Conservation (phyloP, 2,329 filamentous ascomycete genomes). For the Microcyclospora pomicola region DNA sequence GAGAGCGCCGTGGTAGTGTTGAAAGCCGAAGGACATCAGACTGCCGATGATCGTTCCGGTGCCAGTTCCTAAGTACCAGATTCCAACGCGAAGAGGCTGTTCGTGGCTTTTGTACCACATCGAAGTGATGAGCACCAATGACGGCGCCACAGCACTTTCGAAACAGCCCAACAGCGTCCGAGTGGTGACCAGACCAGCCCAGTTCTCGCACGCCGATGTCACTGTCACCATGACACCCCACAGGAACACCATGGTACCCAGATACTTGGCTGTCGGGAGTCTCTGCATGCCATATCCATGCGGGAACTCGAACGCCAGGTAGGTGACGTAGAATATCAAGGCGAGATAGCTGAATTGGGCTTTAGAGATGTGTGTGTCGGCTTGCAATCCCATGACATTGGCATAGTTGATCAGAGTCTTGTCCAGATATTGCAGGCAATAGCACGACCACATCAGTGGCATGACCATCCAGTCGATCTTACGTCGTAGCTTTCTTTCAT, state of each 20-base stretch:
- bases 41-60: constrained; percentile 44
- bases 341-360: constrained; percentile 25
- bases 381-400: constrained; percentile 28
- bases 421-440: constrained; percentile 28
- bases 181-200: constrained; percentile 35
- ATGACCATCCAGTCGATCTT: constrained; percentile 28
- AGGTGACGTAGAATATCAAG: constrained; percentile 24
- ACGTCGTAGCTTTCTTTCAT: constrained; percentile 4
- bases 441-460: constrained; percentile 26
- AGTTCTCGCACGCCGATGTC: constrained; percentile 38
- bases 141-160: constrained; percentile 41
- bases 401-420: constrained; percentile 30
- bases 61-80: constrained; percentile 54
- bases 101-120: constrained; percentile 34
- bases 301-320: constrained; percentile 27
- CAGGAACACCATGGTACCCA: constrained; percentile 29
- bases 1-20: constrained; percentile 25
- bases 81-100: constrained; percentile 48
- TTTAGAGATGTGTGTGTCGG: constrained; percentile 22
- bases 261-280: constrained; percentile 40
- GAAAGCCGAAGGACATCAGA: constrained; percentile 42
- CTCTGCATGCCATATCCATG: constrained; percentile 39
- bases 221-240: constrained; percentile 37
- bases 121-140: constrained; percentile 40
- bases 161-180: constrained; percentile 41